Base-by-base conservation (phyloP, 1,284 basidiomycete species). In the Cryptococcus sp. region DNA sequence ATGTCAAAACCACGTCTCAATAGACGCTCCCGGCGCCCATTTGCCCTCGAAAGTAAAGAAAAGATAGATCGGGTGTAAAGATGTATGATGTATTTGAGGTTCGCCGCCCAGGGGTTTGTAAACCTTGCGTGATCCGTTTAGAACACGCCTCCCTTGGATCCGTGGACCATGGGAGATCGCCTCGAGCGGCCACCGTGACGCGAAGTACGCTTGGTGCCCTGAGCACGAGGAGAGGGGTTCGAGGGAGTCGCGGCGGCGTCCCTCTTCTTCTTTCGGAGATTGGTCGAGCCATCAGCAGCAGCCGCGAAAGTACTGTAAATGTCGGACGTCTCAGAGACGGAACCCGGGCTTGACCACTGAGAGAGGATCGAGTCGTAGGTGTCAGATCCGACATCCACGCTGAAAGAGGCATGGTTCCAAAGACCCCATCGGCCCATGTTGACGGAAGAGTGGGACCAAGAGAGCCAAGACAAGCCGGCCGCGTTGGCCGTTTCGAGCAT, bases 341-440 rank as follows among this genome's bases (percentile, higher is more conserved):
- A n/a, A 8, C 41, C 41, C 7, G 41, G 41, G 56, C 66, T 68
- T 48, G 57, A 59, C 70, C 70, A 73, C 3, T 56, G 37, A 23
- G 22, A 26, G 37, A 60, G 45, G 62, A 73, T 67, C 26, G 59
- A 54, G 54, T 70, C 65, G 66, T 65, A 73, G 10, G 50, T 57
- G 57, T 66, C 70, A 55, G 52, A 50, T 22, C 48, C 52, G 51
- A 73, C 69, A 50, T 69, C 63, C 43, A 73, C 69, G 46, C 50
- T 59, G 43, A 57, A 48, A 17, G 46, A 22, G 10, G 50, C 57
- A 50, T 66, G 65, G 60, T 70, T 73, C 59, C 62, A 69, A n/a
- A 70, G 47, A 57, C 67, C 69, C 69, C 69, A 71, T 46, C 67
- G 52, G 46, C 68, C 67, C 65, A 66, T 66, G 52, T 64, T 62